Base-by-base conservation (phyloP, 306 rosid genomes). In the Dalbergia cultrata region DNA sequence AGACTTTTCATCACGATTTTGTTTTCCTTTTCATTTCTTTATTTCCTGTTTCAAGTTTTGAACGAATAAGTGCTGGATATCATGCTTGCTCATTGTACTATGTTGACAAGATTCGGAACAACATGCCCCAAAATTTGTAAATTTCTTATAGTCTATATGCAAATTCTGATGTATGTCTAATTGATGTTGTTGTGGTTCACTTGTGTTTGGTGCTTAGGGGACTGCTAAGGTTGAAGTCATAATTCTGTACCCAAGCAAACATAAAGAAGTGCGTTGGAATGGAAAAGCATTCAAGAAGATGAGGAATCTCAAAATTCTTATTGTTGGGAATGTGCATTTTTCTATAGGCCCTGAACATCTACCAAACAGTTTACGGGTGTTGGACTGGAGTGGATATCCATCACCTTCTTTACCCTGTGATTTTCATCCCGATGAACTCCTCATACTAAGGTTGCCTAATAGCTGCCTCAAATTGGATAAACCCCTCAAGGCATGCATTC, bases 241-340 rank as follows among this genome's bases (percentile, higher is more conserved):
- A 34, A 50, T 62, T 5, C 1, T 3, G 10, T 6, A 62, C 69
- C 44, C 19, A n/a, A 5, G 4, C 9, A 12, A 45, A 12, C 13
- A 47, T 17, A 47, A 39, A 33, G 31, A 75, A 47, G 62, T 75
- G 35, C 37, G 33, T 12, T 75, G 71, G 71, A 45, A 26, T 62
- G 80, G 80, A 47, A 13, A 62, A 47, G 71, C 80, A 17, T 62
- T 75, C 34, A 39, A 41, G 5, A 16, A 33, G 8, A 75, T 75
- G 80, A 75, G 64, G 41, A 75, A 75, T 39, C 67, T 75, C 49
- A 62, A 21, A 62, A 35, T 75, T 62, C 80, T 62, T 14, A 75
- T 61, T 31, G 13, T 62, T 33, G 18, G 50, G 50, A 31, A 67
- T 43, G 59, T 33, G 10, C 13, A 0, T 4, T 68, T 78, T 57